phyloP scores from a whole-genome alignment of 202 grass and related monocot genomes.

The Panicum hallii region DNA sequence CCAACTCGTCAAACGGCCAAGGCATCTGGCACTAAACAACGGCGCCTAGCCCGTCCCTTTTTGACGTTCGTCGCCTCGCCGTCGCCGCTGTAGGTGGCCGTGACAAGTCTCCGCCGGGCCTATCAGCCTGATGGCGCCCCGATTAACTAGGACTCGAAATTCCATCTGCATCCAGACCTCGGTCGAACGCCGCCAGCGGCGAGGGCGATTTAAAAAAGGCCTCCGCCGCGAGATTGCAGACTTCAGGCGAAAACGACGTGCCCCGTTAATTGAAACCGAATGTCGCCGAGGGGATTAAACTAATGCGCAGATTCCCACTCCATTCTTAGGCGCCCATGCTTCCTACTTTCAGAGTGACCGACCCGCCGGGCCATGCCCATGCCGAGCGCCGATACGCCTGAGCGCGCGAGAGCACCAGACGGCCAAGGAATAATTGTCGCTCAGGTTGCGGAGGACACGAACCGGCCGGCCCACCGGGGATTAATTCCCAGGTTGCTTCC shows the following conservation, averaged over 20 bases:
- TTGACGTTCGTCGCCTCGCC: not conserved
- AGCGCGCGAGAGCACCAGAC: not conserved
- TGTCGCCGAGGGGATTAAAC: slow-evolving; percentile 37
- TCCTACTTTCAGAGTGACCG: not conserved
- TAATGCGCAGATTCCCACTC: slow-evolving; percentile 67
- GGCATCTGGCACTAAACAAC: slow-evolving; percentile 42
- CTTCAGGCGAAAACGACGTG: slow-evolving; percentile 49
- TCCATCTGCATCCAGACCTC: slow-evolving; percentile 16
- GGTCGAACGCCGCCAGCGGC: slow-evolving; percentile 23
- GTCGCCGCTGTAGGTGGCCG: slow-evolving; percentile 31
- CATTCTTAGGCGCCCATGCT: slow-evolving; percentile 33
- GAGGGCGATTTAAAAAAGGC: not conserved
- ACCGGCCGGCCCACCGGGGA: not conserved
- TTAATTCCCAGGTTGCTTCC: slow-evolving; percentile 50
- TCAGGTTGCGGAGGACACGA: slow-evolving; percentile 30
- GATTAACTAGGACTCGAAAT: slow-evolving; percentile 1
- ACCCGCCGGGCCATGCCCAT: not conserved
- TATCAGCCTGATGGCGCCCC: not conserved
- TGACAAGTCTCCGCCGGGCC: not conserved
- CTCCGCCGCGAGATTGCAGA: slow-evolving; percentile 36
- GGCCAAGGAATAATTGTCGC: slow-evolving; percentile 66
- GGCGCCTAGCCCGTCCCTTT: not conserved
- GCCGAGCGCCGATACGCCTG: not conserved
- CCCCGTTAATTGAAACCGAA: slow-evolving; percentile 38
- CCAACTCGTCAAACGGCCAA: not conserved